These are phyloP conservation scores for Leucaena leucocephala DNA, from an alignment of 306 rosid genomes.

Conservation along the genomic window DNA sequence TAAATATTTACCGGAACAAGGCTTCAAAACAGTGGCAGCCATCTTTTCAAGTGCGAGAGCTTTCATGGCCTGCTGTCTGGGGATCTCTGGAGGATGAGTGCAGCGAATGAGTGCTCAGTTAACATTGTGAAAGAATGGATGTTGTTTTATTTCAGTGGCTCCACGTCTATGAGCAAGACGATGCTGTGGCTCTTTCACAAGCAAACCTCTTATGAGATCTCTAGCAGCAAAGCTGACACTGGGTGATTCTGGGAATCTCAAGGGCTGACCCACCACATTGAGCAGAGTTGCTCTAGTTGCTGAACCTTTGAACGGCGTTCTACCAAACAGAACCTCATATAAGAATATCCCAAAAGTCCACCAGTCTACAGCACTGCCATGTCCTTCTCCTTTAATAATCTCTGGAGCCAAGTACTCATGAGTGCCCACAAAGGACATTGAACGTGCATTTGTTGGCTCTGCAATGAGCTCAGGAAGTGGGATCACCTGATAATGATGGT, in stretches of 20 bases:
- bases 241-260: slow-evolving; percentile 89
- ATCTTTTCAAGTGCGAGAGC: slow-evolving; percentile 48
- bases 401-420: slow-evolving; percentile 98
- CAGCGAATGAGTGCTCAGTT: slow-evolving; percentile 99
- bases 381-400: slow-evolving; percentile 95
- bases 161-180: slow-evolving; percentile 96
- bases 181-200: slow-evolving; percentile 95
- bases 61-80: slow-evolving; percentile 55
- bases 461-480: slow-evolving; percentile 91
- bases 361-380: slow-evolving; percentile 99
- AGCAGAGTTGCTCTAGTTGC: slow-evolving; percentile 90
- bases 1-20: slow-evolving; percentile 81
- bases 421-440: slow-evolving; percentile 97
- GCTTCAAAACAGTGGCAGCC: slow-evolving; percentile 61
- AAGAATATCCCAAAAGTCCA: slow-evolving; percentile 97
- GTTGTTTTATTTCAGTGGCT: slow-evolving; percentile 89
- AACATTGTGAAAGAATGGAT: slow-evolving; percentile 89
- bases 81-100: slow-evolving; percentile 87
- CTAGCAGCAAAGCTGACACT: slow-evolving; percentile 93
- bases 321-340: slow-evolving; percentile 90
- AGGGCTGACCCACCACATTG: slow-evolving; percentile 92
- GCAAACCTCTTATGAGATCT: slow-evolving; percentile 90
- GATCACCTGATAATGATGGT: slow-evolving; percentile 51
- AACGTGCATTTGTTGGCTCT: slow-evolving; percentile 88
- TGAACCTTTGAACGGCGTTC: slow-evolving; percentile 90